Percentiles rank a stretch among this genome's conserved stretches.
phyloP scores from a whole-genome alignment of 2,329 filamentous ascomycete genomes.

The Dothideomycetidae sp. region DNA sequence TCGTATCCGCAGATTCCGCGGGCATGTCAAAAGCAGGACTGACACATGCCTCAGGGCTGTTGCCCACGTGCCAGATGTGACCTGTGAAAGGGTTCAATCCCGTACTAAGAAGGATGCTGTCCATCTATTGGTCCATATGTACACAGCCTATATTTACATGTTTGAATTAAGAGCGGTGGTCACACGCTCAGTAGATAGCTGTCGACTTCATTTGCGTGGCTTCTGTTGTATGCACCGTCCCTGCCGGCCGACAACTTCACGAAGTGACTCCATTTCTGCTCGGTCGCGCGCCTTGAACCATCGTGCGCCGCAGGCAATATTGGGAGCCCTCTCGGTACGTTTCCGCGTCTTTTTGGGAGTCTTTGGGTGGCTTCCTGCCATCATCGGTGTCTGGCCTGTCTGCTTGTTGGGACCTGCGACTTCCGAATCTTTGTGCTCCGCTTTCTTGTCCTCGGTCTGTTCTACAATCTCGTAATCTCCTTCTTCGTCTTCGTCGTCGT shows the following conservation, averaged over 20 bases:
- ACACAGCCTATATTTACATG: too few relatives aligned
- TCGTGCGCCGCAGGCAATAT: constrained; percentile 20
- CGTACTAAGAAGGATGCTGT: too few relatives aligned
- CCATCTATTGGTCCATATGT: too few relatives aligned
- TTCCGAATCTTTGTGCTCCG: not conserved
- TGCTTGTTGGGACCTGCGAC: not conserved
- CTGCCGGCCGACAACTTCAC: not conserved
- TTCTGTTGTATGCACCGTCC: too few relatives aligned
- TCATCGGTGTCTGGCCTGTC: constrained; percentile 17
- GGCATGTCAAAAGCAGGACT: too few relatives aligned
- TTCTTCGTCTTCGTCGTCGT: constrained; percentile 3
- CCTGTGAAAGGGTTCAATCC: too few relatives aligned
- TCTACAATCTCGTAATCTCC: not conserved
- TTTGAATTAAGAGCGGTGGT: too few relatives aligned
- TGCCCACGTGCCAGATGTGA: too few relatives aligned
- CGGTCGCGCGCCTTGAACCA: not conserved
- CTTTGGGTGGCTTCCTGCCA: constrained; percentile 1
- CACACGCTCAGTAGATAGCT: too few relatives aligned
- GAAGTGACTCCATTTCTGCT: not conserved
- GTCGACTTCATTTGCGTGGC: too few relatives aligned
- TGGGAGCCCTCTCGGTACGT: constrained; percentile 13
- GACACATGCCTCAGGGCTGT: too few relatives aligned
- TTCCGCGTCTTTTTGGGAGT: not conserved
- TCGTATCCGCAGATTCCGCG: too few relatives aligned
- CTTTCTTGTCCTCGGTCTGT: not conserved